Evolutionary conservation across 2,329 filamentous ascomycete species (phyloP).

Genomic region (Talaromyces sp.): DNA sequence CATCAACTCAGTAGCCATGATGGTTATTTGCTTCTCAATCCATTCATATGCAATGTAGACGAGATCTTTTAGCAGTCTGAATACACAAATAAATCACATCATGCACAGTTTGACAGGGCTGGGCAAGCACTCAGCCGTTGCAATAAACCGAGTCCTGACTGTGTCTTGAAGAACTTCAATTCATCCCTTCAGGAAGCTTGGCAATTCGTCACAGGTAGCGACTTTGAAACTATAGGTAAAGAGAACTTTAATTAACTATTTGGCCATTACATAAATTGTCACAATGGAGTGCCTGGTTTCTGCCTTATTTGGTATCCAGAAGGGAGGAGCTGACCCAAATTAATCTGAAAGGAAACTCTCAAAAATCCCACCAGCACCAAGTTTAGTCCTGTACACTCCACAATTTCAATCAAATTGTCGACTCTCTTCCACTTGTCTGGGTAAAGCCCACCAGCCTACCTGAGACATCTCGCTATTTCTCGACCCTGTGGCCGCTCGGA

Average conservation of each 20-base stretch:
- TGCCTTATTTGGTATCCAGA: not conserved
- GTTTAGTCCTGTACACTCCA: not conserved
- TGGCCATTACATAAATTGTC: not conserved
- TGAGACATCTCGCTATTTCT: constrained; percentile 27
- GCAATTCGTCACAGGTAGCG: no score
- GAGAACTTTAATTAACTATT: not conserved
- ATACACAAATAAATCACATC: not conserved
- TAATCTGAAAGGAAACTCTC: not conserved
- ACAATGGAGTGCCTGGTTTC: not conserved
- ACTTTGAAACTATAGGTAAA: not conserved
- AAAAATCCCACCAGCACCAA: not conserved
- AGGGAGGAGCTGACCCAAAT: not conserved
- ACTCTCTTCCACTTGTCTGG: not conserved
- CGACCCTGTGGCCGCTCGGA: constrained; percentile 17
- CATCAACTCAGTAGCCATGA: not conserved
- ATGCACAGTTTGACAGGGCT: not conserved
- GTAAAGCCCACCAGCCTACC: constrained; percentile 12
- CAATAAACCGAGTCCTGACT: not conserved
- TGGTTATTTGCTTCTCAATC: not conserved
- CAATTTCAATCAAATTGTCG: not conserved
- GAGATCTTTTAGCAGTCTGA: not conserved
- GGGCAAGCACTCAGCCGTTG: not conserved
- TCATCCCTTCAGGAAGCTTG: no score
- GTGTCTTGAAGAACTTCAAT: not conserved
- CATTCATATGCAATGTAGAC: not conserved